These are phyloP conservation scores for Nannochloris sp. DNA, from an alignment of 139 green algal genomes.

Conservation along the genomic window DNA sequence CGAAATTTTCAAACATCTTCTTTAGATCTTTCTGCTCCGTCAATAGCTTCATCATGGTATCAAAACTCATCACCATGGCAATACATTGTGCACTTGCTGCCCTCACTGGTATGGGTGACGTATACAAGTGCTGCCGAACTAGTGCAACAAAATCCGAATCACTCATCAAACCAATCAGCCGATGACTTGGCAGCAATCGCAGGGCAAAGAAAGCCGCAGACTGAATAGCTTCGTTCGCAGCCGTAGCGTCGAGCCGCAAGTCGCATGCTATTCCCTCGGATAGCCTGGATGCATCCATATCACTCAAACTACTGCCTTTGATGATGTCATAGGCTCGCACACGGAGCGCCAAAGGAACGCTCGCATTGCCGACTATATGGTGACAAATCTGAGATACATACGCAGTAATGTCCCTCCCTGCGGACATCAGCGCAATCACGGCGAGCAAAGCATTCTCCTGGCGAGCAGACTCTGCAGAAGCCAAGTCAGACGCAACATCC, in stretches of 20 bases:
- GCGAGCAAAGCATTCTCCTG: constrained; percentile 17
- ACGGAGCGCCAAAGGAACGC: constrained; percentile 3
- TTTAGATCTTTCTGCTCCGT: neutral
- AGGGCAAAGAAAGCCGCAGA: constrained; percentile 17
- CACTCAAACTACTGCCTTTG: constrained; percentile 2
- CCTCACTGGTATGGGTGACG: constrained; percentile 10
- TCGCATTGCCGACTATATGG: constrained; percentile 14
- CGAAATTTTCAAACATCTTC: constrained; percentile 1
- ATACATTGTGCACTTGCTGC: constrained; percentile 9
- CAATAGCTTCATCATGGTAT: neutral
- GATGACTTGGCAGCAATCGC: constrained; percentile 17
- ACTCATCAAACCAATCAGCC: constrained; percentile 12
- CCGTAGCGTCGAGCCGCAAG: neutral
- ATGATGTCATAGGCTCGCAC: constrained; percentile 18
- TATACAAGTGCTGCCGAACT: constrained; percentile 10
- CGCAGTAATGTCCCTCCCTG: constrained; percentile 7
- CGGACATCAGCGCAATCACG: constrained; percentile 15
- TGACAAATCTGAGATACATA: constrained; percentile 9
- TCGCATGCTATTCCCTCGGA: constrained; percentile 8
- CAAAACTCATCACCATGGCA: neutral
- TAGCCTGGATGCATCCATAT: constrained; percentile 15
- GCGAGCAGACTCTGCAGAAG: constrained; percentile 10
- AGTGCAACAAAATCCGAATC: neutral
- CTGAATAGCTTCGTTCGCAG: constrained; percentile 8
- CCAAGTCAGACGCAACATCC: constrained; percentile 15